phyloP scores from a whole-genome alignment of 495 filamentous ascomycete genomes.

The Penicillium fimorum region DNA sequence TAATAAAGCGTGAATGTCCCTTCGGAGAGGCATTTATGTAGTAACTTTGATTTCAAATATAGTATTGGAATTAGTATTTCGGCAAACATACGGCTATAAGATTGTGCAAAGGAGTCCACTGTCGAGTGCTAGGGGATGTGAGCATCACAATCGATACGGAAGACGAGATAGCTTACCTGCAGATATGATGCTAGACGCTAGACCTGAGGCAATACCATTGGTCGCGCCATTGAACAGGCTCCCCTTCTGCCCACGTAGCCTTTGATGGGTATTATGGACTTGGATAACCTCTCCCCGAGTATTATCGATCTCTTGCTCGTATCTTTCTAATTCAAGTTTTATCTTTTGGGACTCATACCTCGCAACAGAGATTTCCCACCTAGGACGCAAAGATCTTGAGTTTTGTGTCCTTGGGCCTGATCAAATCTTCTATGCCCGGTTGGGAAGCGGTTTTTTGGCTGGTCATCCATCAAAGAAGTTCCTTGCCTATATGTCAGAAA shows the following conservation, averaged over 20 bases:
- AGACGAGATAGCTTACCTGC: neutral
- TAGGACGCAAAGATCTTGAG: too few relatives aligned
- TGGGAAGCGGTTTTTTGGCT: too few relatives aligned
- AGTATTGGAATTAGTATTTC: neutral
- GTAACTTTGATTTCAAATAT: too few relatives aligned
- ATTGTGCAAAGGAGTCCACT: neutral
- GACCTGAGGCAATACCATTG: slow-evolving; percentile 2
- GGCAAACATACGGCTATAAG: neutral
- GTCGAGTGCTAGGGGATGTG: neutral
- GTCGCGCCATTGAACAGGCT: neutral
- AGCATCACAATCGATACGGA: neutral
- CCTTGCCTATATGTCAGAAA: too few relatives aligned
- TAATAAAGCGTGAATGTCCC: too few relatives aligned
- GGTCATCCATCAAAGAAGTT: too few relatives aligned
- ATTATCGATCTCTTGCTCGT: neutral
- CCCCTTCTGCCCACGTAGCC: neutral
- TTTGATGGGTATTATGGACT: neutral
- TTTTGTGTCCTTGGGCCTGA: too few relatives aligned
- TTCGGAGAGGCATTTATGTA: too few relatives aligned
- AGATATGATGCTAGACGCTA: slow-evolving; percentile 4
- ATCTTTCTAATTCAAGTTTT: neutral
- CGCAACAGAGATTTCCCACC: too few relatives aligned
- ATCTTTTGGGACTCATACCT: neutral
- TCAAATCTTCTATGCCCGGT: too few relatives aligned
- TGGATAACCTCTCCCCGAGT: neutral